Percentiles rank a stretch among this genome's conserved stretches.
phyloP scores from a whole-genome alignment of 164 flowering plant genomes.

The Dillenia suffruticosa region DNA sequence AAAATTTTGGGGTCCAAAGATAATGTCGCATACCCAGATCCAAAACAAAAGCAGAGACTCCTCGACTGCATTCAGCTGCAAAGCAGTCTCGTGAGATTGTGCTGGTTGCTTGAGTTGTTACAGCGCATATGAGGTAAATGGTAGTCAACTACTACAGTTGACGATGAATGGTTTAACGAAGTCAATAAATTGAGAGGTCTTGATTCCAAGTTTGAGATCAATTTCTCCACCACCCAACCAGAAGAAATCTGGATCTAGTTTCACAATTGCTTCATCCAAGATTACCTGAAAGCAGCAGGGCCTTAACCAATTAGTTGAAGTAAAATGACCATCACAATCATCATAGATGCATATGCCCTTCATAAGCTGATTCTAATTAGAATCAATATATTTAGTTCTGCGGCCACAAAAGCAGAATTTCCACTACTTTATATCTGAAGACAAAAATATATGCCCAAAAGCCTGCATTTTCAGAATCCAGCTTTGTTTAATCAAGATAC shows the following conservation, averaged over 20 bases:
- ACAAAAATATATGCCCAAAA: too few species aligned
- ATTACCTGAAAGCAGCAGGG: slow-evolving; percentile 64
- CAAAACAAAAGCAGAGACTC: slow-evolving; percentile 10
- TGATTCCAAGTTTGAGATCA: slow-evolving; percentile 83
- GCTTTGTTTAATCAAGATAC: too few species aligned
- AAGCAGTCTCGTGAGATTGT: slow-evolving; percentile 1
- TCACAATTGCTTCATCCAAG: slow-evolving; percentile 84
- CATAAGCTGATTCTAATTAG: too few species aligned
- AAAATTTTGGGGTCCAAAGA: slow-evolving; percentile 5
- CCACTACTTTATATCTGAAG: too few species aligned
- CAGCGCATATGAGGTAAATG: background rate
- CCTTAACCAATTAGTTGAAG: too few species aligned
- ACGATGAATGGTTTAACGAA: slow-evolving; percentile 75
- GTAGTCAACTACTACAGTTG: slow-evolving; percentile 42
- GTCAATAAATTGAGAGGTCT: slow-evolving; percentile 71
- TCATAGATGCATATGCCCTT: too few species aligned
- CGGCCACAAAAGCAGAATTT: too few species aligned
- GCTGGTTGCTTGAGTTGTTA: background rate
- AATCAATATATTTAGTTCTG: too few species aligned
- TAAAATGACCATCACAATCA: too few species aligned
- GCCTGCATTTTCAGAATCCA: too few species aligned
- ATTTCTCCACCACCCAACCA: slow-evolving; percentile 97
- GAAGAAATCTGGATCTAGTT: slow-evolving; percentile 81
- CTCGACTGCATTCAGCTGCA: background rate
- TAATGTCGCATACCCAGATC: slow-evolving; percentile 12